A percentile compares a stretch with the other conserved stretches of the same genome.
Conservation (phyloP, 2,329 filamentous ascomycete genomes). For the Fusarium devonianum region DNA sequence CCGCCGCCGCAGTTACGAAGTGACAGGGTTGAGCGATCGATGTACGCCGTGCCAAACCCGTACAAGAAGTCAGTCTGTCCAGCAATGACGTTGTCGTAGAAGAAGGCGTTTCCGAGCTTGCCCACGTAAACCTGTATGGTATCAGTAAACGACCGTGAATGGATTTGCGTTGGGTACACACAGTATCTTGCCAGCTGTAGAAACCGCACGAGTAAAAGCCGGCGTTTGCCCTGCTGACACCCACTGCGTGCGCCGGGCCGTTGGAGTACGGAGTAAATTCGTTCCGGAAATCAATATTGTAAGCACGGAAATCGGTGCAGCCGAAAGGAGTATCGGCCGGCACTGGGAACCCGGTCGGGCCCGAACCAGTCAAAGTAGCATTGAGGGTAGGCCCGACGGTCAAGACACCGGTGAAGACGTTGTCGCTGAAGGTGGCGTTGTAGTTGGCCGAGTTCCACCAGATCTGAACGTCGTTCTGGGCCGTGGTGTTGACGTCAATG, state of each 20-base stretch:
- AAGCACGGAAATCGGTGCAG: slow-evolving; percentile 67
- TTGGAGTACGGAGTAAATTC: slow-evolving; percentile 58
- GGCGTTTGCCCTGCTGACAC: slow-evolving; percentile 68
- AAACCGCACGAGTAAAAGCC: slow-evolving; percentile 73
- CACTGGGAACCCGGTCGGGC: slow-evolving; percentile 67
- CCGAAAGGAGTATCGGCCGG: slow-evolving; percentile 69
- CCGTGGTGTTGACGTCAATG: slow-evolving; percentile 51
- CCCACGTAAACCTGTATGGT: slow-evolving; percentile 63
- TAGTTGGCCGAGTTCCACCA: slow-evolving; percentile 64
- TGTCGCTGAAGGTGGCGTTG: slow-evolving; percentile 58
- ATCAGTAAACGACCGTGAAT: neutral
- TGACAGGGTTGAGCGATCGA: slow-evolving; percentile 60
- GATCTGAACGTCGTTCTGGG: slow-evolving; percentile 60
- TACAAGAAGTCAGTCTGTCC: slow-evolving; percentile 75
- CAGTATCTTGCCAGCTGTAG: slow-evolving; percentile 73
- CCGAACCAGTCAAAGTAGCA: slow-evolving; percentile 66
- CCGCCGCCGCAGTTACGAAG: slow-evolving; percentile 70
- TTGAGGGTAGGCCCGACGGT: slow-evolving; percentile 70
- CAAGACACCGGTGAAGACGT: slow-evolving; percentile 67
- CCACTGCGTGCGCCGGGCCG: slow-evolving; percentile 67
- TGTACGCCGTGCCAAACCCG: slow-evolving; percentile 70
- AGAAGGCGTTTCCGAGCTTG: slow-evolving; percentile 71
- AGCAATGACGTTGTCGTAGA: slow-evolving; percentile 65
- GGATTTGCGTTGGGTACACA: slow-evolving; percentile 42
- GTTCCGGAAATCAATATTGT: slow-evolving; percentile 73